phyloP scores from a whole-genome alignment of 208 protist genomes.

The Leishmania amazonensis region DNA sequence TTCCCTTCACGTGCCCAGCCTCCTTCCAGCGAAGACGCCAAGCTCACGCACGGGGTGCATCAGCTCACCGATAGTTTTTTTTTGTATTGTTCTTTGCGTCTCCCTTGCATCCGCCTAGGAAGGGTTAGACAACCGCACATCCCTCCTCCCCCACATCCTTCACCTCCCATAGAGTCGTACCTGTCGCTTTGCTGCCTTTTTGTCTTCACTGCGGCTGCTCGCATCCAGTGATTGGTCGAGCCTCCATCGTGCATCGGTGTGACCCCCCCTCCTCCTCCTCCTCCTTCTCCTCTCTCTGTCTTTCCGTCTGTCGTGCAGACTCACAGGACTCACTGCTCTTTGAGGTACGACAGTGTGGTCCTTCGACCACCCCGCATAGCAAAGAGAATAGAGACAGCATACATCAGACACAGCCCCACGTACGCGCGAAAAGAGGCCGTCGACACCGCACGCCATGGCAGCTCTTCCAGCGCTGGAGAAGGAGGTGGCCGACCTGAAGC shows the following conservation, averaged over 20 bases:
- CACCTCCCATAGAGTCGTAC: neutral
- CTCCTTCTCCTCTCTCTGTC: neutral
- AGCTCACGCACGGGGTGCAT: neutral
- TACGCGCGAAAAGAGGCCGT: neutral
- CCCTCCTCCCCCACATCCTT: neutral
- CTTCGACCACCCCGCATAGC: neutral
- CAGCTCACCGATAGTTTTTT: neutral
- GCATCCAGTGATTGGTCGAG: neutral
- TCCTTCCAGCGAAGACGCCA: neutral
- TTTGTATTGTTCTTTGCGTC: neutral
- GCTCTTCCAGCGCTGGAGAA: constrained; percentile 55
- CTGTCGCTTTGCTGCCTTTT: neutral
- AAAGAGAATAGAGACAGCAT: neutral
- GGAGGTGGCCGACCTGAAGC: constrained; percentile 49
- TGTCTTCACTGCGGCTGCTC: neutral
- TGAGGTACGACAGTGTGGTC: neutral
- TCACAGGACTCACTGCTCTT: neutral
- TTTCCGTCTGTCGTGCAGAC: neutral
- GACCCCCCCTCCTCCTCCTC: neutral
- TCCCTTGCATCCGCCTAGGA: constrained; percentile 2
- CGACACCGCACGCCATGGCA: constrained; percentile 5
- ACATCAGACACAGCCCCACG: neutral
- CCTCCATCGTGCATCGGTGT: neutral
- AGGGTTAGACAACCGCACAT: neutral
- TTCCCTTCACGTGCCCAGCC: neutral